Evolutionary conservation across 306 rosid species (phyloP), one percentile per base, ranked within the genome.

Genomic region (Gleditsia sinensis): DNA sequence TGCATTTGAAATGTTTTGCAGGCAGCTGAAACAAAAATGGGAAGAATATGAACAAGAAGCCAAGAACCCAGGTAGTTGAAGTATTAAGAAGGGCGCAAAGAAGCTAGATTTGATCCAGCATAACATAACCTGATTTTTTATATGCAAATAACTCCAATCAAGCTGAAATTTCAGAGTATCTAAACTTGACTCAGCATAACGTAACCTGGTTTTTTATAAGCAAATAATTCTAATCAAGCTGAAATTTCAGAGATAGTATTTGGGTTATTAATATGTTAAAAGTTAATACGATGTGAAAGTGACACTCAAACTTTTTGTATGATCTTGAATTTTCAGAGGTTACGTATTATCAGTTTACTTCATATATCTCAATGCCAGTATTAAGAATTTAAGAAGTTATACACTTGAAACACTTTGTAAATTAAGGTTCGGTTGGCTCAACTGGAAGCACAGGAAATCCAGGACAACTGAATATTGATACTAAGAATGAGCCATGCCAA

Each of bases 201-300:
- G 16, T 45, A 16, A 11, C 20, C 61, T 50, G 33, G 4, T 30
- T 65, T 62, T 62, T 24, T 9, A 42, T 64, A n/a, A 43, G 58
- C 74, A 71, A 78, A 54, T 23, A 62, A 55, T 45, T 33, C 67
- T 30, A 28, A 56, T 34, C 83, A 56, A 65, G 63, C 45, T 79
- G 53, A 61, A 72, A 60, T 42, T 60, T 30, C 36, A 28, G 24
- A 48, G 53, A 74, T 37, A 27, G n/a, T 12, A 21, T 16, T 66
- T 23, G 19, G 13, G 37, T 48, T 7, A 16, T 45, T 72, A 45
- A 17, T 59, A 24, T 56, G 37, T 12, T 24, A 37, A 79, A 21
- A 67, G 20, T 25, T 32, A 67, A 11, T 56, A 3, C 56, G 49
- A 19, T 57, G 70, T 6, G 9, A 57, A 57, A 58, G 64, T 36